A percentile compares a stretch with the other conserved stretches of the same genome.
Conservation (phyloP, 2,329 filamentous ascomycete genomes). For the Sporothrix brunneoviolacea region DNA sequence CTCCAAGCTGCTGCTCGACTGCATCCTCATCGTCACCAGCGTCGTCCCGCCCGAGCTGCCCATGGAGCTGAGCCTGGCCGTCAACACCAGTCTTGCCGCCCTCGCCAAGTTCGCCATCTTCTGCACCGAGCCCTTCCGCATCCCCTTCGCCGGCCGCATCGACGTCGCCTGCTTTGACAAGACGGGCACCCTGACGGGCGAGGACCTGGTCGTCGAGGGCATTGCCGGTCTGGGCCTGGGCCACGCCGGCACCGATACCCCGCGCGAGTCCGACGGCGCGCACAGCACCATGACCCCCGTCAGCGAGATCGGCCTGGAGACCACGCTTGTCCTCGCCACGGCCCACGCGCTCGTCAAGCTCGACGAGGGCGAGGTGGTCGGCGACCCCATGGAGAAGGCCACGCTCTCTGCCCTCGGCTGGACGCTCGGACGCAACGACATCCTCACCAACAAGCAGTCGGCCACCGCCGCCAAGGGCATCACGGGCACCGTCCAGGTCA, state of each 20-base stretch:
- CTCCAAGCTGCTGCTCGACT: constrained; percentile 94
- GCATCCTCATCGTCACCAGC: constrained; percentile 94
- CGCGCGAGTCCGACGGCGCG: constrained; percentile 68
- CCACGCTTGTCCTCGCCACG: constrained; percentile 86
- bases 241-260: constrained; percentile 49
- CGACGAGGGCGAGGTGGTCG: constrained; percentile 94
- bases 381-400: constrained; percentile 98
- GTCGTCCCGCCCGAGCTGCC: constrained; percentile 97
- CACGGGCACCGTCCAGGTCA: constrained; percentile 81
- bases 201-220: constrained; percentile 93
- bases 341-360: constrained; percentile 94
- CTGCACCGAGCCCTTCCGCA: constrained; percentile 97
- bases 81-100: constrained; percentile 94
- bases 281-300: constrained; percentile 73
- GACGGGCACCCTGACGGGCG: constrained; percentile 91
- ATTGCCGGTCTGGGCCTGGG: constrained; percentile 82
- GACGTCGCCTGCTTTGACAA: constrained; percentile 98
- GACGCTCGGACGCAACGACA: constrained; percentile 85
- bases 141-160: constrained; percentile 90
- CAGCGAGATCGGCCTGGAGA: constrained; percentile 65
- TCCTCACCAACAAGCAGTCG: constrained; percentile 60
- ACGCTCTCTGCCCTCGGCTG: constrained; percentile 85
- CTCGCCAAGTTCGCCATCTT: constrained; percentile 95
- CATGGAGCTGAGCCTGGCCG: constrained; percentile 95
- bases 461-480: constrained; percentile 42